Evolutionary conservation across 306 rosid species (phyloP), one percentile per base, ranked within the genome.

Genomic region (Cucumis melo): DNA sequence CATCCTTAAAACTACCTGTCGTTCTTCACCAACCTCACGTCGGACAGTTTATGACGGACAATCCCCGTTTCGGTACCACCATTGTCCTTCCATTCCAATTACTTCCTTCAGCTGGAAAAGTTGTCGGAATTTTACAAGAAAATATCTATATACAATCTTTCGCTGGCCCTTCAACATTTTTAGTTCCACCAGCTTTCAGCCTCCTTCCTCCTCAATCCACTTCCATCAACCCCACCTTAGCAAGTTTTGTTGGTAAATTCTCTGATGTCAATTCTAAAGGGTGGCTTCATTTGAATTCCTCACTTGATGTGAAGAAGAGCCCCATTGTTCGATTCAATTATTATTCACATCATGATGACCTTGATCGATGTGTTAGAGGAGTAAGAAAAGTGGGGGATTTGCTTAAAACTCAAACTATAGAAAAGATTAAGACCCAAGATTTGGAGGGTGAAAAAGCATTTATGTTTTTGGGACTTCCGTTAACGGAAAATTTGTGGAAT

Each of bases 31-130:
- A 81, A 14, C 81, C 77, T 20, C 10, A 71, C n/a, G 76, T 79
- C 12, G 83, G 83, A 1, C 34, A 79, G 5, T 81, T 24, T 11
- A 76, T 84, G 79, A 10, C 23, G 5, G 87, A 81, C 67, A 76
- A 84, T 70, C 87, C 85, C 27, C 83, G 71, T 36, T 17, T 32
- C 2, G 46, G 62, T 6, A 0, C 1, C 19, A 2, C 1, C 5
- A 0, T 19, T 0, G 5, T 34, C 2, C 29, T 54, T 19, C 77
- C 77, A 1, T 74, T 54, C 34, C 23, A 2, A 3, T 0, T 74
- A 1, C 3, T 8, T 0, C 0, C 10, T 11, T 6, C 9, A 16
- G 12, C 16, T 3, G 39, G 20, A 27, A 19, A 74, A 36, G 77
- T 74, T 3, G 46, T 36, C 4, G 77, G 77, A 54, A 74, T 34